Evolutionary conservation across 148 eudicot genomes (phyloP).

Genomic region (Amaranthus palmeri): DNA sequence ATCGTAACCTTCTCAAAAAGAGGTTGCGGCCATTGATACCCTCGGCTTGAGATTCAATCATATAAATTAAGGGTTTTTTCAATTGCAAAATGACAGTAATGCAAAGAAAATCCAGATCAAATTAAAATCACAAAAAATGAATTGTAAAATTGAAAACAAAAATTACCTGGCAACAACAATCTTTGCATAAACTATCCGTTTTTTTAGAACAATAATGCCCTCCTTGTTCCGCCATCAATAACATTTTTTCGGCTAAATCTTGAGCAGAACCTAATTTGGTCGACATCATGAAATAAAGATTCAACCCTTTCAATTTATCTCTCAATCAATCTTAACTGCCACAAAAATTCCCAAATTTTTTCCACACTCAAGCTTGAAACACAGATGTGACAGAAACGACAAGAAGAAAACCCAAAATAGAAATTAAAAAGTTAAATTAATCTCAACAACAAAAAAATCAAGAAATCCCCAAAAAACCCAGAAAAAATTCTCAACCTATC

Average conservation of each 20-base stretch:
- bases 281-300: conserved; percentile 21
- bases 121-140: background rate
- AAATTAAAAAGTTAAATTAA: no score
- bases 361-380: no score
- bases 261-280: conserved; percentile 21
- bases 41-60: background rate
- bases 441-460: no score
- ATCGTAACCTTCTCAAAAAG: no score
- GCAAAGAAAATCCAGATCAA: background rate
- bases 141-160: background rate
- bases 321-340: conserved; percentile 3
- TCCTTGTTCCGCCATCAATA: conserved; percentile 66
- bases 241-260: conserved; percentile 47
- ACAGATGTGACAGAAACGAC: no score
- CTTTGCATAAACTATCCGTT: conserved; percentile 58
- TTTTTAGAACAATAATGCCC: conserved; percentile 80
- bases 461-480: no score
- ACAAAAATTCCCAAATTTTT: background rate
- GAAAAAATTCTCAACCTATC: no score
- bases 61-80: background rate
- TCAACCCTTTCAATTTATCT: background rate
- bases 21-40: no score
- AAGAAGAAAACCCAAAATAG: no score
- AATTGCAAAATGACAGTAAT: background rate
- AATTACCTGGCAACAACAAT: conserved; percentile 60